Evolutionary conservation across 345 rosid species (phyloP).

Genomic region (Gossypium herbaceum): DNA sequence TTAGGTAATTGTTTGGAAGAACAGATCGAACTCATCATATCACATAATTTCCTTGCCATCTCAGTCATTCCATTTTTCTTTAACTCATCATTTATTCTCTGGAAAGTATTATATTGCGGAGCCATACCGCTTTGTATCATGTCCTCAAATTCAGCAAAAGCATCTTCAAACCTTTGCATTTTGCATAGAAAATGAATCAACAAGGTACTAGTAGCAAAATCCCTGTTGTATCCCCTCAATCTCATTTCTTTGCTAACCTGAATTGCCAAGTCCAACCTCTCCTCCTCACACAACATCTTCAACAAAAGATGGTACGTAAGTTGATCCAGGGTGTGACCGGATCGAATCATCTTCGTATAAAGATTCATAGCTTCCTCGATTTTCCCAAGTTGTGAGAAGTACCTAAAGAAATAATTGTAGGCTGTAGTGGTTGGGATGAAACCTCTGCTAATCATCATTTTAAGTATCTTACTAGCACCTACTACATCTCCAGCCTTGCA

Average conservation of each 20-base stretch:
- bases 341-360: slow-evolving; percentile 66
- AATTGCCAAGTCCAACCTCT: slow-evolving; percentile 61
- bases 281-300: slow-evolving; percentile 77
- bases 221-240: slow-evolving; percentile 59
- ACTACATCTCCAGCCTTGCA: slow-evolving; percentile 69
- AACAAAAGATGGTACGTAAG: slow-evolving; percentile 71
- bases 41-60: slow-evolving; percentile 45
- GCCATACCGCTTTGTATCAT: slow-evolving; percentile 59
- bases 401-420: slow-evolving; percentile 74
- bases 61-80: slow-evolving; percentile 49
- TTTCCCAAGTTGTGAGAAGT: slow-evolving; percentile 50
- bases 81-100: slow-evolving; percentile 56
- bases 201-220: slow-evolving; percentile 64
- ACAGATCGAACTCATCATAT: slow-evolving; percentile 60
- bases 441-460: slow-evolving; percentile 66
- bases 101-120: slow-evolving; percentile 75
- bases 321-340: slow-evolving; percentile 64
- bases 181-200: slow-evolving; percentile 61
- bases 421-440: slow-evolving; percentile 66
- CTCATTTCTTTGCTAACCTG: slow-evolving; percentile 79
- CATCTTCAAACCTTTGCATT: slow-evolving; percentile 65
- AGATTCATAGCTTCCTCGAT: slow-evolving; percentile 75
- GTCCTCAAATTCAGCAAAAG: slow-evolving; percentile 61
- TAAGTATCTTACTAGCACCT: slow-evolving; percentile 69
- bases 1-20: slow-evolving; percentile 61